Evolutionary conservation across 2,329 filamentous ascomycete genomes (phyloP).

Genomic region (Hypoxylon sp.): DNA sequence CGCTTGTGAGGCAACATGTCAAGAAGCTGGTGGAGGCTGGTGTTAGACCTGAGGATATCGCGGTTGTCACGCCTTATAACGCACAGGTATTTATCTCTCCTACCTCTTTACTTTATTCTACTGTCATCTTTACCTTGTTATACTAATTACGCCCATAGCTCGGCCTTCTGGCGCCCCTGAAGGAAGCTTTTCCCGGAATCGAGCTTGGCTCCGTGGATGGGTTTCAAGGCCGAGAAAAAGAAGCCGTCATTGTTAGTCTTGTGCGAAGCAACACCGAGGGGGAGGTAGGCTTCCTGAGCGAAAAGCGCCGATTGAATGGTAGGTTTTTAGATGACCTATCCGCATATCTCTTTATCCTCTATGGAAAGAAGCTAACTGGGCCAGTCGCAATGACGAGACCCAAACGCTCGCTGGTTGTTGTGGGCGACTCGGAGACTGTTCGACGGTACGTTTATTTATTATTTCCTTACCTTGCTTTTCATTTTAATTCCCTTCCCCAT

Average conservation of each 20-base stretch:
- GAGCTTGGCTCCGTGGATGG: conserved; percentile 98
- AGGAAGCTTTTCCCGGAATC: conserved; percentile 84
- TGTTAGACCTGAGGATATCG: conserved; percentile 86
- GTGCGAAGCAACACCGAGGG: conserved; percentile 89
- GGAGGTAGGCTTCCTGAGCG: conserved; percentile 93
- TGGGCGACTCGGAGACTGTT: conserved; percentile 95
- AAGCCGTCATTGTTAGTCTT: conserved; percentile 93
- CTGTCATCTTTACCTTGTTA: not conserved
- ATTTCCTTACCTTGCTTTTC: conserved; percentile 11
- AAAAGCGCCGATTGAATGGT: conserved; percentile 95
- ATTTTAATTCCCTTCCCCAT: conserved; percentile 1
- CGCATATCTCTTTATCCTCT: conserved; percentile 7
- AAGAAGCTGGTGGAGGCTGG: conserved; percentile 82
- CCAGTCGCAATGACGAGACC: conserved; percentile 96
- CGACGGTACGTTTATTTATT: conserved; percentile 75
- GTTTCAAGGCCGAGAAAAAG: conserved; percentile 97
- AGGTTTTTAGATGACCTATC: conserved; percentile 54
- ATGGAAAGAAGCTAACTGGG: conserved; percentile 49
- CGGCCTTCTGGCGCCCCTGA: conserved; percentile 82
- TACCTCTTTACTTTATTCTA: conserved; percentile 3
- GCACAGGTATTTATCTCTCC: conserved; percentile 74
- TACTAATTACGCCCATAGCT: conserved; percentile 66
- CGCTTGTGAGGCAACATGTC: conserved; percentile 84
- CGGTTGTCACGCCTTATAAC: conserved; percentile 96
- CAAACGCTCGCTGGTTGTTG: conserved; percentile 88